A percentile compares a stretch with the other conserved stretches of the same genome.
Evolutionary conservation across 495 filamentous ascomycete species (phyloP).

Genomic region (Penicillium egyptiacum): DNA sequence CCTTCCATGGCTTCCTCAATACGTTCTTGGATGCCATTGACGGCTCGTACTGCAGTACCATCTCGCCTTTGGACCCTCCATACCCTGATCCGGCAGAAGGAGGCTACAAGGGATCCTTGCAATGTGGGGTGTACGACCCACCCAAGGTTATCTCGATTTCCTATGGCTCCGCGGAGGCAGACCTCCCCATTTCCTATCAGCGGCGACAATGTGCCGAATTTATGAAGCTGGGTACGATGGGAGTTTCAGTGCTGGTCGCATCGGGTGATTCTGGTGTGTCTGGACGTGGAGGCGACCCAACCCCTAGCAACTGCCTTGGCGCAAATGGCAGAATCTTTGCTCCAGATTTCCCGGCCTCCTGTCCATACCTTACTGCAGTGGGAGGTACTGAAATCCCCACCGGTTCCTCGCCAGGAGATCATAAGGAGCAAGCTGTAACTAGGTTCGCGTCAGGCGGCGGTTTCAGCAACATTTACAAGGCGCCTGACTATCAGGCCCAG

Average conservation of each 20-base stretch:
- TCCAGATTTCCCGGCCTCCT: conserved; percentile 51
- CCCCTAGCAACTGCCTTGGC: conserved; percentile 41
- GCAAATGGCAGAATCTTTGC: conserved; percentile 45
- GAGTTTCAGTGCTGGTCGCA: conserved; percentile 59
- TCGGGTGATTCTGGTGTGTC: conserved; percentile 62
- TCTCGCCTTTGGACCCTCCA: conserved; percentile 43
- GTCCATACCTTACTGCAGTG: conserved; percentile 53
- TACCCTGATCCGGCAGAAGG: conserved; percentile 55
- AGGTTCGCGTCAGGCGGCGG: conserved; percentile 61
- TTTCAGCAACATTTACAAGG: conserved; percentile 66
- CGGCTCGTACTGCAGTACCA: conserved; percentile 54
- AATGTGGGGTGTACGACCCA: conserved; percentile 61
- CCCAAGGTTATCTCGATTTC: conserved; percentile 63
- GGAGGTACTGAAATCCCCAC: conserved; percentile 48
- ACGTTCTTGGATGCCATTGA: conserved; percentile 62
- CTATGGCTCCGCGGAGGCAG: conserved; percentile 54
- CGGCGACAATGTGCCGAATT: conserved; percentile 58
- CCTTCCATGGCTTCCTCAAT: conserved; percentile 37
- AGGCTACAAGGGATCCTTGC: conserved; percentile 57
- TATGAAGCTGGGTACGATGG: conserved; percentile 66
- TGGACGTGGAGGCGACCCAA: conserved; percentile 39
- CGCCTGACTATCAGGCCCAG: conserved; percentile 56
- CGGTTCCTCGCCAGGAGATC: conserved; percentile 33
- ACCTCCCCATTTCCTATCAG: conserved; percentile 52
- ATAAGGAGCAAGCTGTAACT: conserved; percentile 43